These are phyloP conservation scores for Brassica nigra DNA, from an alignment of 345 rosid species.

Conservation along the genomic window DNA sequence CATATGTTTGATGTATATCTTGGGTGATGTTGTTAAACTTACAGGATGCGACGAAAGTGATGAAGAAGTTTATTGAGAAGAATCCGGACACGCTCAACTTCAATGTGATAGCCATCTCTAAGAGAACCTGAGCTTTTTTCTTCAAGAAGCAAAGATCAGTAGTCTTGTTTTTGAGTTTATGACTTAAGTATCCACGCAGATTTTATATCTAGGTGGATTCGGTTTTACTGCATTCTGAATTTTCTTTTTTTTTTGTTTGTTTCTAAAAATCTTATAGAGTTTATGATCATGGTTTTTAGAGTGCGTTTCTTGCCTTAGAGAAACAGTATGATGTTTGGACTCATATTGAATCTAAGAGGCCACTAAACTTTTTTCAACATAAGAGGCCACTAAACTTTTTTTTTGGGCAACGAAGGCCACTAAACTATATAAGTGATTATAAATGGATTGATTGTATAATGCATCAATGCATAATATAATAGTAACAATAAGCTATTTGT, in stretches of 20 bases:
- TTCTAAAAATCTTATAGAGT: slow-evolving; percentile 10
- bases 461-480: no score
- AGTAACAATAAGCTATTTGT: neutral
- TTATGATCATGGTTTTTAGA: slow-evolving; percentile 3
- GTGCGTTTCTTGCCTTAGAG: neutral
- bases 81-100: slow-evolving; percentile 79
- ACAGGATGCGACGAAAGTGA: slow-evolving; percentile 83
- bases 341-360: neutral
- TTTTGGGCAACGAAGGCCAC: no score
- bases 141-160: slow-evolving; percentile 1
- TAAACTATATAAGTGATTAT: neutral
- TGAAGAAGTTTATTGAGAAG: slow-evolving; percentile 69
- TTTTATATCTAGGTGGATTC: slow-evolving; percentile 11
- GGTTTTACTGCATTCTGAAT: slow-evolving; percentile 22
- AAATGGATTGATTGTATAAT: no score
- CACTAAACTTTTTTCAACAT: no score
- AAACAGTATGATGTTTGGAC: neutral
- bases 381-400: no score
- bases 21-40: neutral
- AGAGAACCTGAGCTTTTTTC: slow-evolving; percentile 35
- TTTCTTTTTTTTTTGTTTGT: neutral
- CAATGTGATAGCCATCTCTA: slow-evolving; percentile 76
- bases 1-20: slow-evolving; percentile 5
- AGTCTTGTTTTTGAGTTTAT: neutral
- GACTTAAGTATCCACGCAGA: neutral